Evolutionary conservation across 2,329 filamentous ascomycete genomes (phyloP), one percentile per base, ranked within the genome.

Genomic region (Aureobasidium pullulans): DNA sequence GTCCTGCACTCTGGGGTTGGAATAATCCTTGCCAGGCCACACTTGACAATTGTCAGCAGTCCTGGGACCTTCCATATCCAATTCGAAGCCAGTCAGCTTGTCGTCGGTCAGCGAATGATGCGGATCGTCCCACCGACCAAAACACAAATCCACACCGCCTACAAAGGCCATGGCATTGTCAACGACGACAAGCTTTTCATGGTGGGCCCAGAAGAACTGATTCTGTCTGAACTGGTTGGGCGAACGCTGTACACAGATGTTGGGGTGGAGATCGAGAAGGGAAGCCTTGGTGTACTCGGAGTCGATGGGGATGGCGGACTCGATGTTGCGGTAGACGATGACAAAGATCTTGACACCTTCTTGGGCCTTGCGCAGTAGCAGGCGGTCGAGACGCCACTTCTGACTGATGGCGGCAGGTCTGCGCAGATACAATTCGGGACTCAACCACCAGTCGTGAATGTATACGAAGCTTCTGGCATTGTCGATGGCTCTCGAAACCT

Each of bases 361-460:
- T 66, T 87, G 84, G 0, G 94, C 94, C 72, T 97, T 99, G 65
- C 86, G 86, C 72, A 96, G 90, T n/a, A 99, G 80, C 10, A 99
- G 80, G 67, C 94, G 83, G 73, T 99, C 94, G 7, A 99, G 81
- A 57, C 94, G 86, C 94, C 94, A 99, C 74, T 96, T 96, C 72
- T 97, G 93, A 70, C 92, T 96, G 74, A 97, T 96, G 47, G 90
- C 91, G 28, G 94, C 89, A 57, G 94, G 94, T 60, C 94, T 84
- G 62, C 94, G 84, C 85, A 97, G 87, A 76, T 99, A 99, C 46
- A 99, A 77, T 73, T 99, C 93, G 1, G 94, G 94, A 66, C 90
- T 96, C 42, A 99, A 77, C 94, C 94, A 99, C 94, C 94, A 99
- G 73, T 97, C 94, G 71, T 99, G 94, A 63, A 99, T 97, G 73